These are phyloP conservation scores for Liquidambar formosana DNA, from an alignment of 164 flowering plant species.

Conservation along the genomic window DNA sequence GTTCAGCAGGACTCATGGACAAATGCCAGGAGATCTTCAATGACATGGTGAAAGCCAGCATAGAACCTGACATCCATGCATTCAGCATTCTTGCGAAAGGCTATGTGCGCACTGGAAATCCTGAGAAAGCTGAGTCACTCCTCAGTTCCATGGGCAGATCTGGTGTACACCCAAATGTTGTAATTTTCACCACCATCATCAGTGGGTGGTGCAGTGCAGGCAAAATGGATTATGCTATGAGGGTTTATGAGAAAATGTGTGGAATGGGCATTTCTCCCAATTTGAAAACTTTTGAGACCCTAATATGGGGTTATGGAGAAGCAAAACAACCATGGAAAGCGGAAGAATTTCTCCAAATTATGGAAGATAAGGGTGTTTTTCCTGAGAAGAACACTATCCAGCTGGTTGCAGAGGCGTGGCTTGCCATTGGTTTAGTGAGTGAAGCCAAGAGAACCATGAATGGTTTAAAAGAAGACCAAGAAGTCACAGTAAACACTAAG, in stretches of 20 bases:
- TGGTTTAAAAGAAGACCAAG: conserved; percentile 17
- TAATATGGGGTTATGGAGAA: conserved; percentile 95
- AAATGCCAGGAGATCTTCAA: conserved; percentile 77
- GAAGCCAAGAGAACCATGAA: conserved; percentile 55
- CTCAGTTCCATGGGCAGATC: conserved; percentile 49
- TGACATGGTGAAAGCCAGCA: conserved; percentile 72
- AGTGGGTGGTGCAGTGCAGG: conserved; percentile 94
- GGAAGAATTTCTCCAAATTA: conserved; percentile 66
- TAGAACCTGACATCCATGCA: conserved; percentile 80
- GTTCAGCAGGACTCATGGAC: conserved; percentile 77
- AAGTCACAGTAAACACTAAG: background rate
- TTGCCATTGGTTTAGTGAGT: conserved; percentile 45
- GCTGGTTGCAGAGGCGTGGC: conserved; percentile 80
- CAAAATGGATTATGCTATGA: conserved; percentile 70
- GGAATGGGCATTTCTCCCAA: conserved; percentile 64
- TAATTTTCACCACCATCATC: conserved; percentile 84
- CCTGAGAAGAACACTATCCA: conserved; percentile 55
- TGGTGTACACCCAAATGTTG: conserved; percentile 71
- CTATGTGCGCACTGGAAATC: conserved; percentile 77
- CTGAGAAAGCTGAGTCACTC: conserved; percentile 76
- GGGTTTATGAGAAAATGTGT: conserved; percentile 62
- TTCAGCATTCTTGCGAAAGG: conserved; percentile 95
- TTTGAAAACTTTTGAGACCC: conserved; percentile 81
- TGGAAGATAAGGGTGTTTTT: conserved; percentile 51
- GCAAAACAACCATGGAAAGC: conserved; percentile 89